Percentiles rank a stretch among this genome's conserved stretches.
Evolutionary conservation across 805 yeast species (phyloP).

Genomic region (Myxozyma neglecta): DNA sequence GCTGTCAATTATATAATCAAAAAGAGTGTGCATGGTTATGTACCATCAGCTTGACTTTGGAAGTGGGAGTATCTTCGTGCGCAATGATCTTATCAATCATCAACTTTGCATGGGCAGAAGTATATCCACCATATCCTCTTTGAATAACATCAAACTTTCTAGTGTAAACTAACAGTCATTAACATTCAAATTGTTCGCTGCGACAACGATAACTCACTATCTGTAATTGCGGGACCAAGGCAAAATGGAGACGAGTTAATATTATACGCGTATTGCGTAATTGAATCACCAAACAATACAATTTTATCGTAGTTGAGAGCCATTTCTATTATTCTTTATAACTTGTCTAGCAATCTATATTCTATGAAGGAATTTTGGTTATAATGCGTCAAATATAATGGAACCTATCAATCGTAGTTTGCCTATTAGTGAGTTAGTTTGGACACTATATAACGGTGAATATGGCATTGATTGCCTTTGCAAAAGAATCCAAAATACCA

Average conservation of each 20-base stretch:
- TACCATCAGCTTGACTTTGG: constrained; percentile 40
- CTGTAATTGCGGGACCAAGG: constrained; percentile 52
- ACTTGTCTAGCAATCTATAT: too few species aligned
- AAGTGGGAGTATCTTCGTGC: constrained; percentile 46
- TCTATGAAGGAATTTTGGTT: too few species aligned
- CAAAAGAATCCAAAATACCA: too few species aligned
- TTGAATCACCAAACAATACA: constrained; percentile 69
- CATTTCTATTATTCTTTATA: not conserved
- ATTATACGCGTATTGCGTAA: constrained; percentile 56
- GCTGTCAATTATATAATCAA: not conserved
- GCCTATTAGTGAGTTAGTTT: too few species aligned
- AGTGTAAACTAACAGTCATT: constrained; percentile 41
- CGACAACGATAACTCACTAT: constrained; percentile 26
- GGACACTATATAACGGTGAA: too few species aligned
- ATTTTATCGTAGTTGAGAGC: constrained; percentile 44
- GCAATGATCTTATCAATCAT: constrained; percentile 54
- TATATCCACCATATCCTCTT: constrained; percentile 80
- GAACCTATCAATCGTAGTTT: too few species aligned
- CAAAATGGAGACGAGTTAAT: constrained; percentile 46
- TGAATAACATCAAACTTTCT: constrained; percentile 67
- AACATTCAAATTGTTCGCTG: not conserved
- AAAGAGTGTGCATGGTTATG: constrained; percentile 6
- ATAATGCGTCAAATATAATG: too few species aligned
- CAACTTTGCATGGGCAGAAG: constrained; percentile 57
- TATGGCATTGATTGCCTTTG: too few species aligned